Evolutionary conservation across 345 rosid genomes (phyloP).

Genomic region (Citrus maxima): DNA sequence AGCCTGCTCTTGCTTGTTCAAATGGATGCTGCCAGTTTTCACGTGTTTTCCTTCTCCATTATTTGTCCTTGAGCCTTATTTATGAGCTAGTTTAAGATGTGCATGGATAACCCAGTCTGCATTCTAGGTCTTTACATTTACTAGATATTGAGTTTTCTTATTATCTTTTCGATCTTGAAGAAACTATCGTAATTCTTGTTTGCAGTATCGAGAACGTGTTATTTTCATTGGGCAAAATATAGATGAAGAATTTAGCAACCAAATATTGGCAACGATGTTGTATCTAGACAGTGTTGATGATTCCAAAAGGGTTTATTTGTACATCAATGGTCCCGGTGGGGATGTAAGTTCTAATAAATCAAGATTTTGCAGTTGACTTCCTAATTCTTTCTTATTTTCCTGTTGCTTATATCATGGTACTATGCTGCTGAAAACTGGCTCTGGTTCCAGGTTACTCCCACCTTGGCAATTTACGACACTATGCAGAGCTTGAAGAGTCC

Average conservation of each 20-base stretch:
- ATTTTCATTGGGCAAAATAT: conserved; percentile 76
- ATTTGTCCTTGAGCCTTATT: background rate
- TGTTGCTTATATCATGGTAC: background rate
- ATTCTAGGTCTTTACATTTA: background rate
- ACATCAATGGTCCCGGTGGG: conserved; percentile 85
- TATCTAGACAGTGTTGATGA: conserved; percentile 87
- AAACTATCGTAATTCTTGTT: conserved; percentile 18
- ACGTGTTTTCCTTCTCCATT: background rate
- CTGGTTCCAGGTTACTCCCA: conserved; percentile 68
- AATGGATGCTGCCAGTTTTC: background rate
- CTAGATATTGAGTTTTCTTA: background rate
- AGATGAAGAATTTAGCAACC: conserved; percentile 86
- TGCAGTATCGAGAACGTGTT: conserved; percentile 89
- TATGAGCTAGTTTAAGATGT: background rate
- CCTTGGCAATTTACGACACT: conserved; percentile 79
- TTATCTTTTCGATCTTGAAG: conserved; percentile 1
- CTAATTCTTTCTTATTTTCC: background rate
- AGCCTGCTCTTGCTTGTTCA: background rate
- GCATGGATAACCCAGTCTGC: background rate
- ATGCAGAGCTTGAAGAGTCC: conserved; percentile 86
- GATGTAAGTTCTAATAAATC: conserved; percentile 53
- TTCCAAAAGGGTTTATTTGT: conserved; percentile 55
- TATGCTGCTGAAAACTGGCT: conserved; percentile 11
- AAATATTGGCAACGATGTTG: conserved; percentile 84
- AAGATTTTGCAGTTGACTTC: conserved; percentile 1